A percentile compares a stretch with the other conserved stretches of the same genome.
phyloP scores from a whole-genome alignment of 192 early-diverging fungal genomes.

The Spizellomyces sp. region DNA sequence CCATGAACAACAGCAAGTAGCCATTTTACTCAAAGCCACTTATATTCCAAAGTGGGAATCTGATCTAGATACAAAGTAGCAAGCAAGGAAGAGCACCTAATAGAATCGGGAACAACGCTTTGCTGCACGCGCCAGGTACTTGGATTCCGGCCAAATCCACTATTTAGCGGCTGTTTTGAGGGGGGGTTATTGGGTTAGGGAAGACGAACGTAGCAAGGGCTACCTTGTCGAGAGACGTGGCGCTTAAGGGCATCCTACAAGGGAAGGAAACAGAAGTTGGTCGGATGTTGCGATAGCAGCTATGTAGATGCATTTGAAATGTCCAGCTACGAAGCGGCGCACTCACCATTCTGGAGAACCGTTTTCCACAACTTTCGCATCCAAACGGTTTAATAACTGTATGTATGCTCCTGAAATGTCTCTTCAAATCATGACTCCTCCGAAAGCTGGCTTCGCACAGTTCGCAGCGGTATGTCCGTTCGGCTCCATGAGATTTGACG shows the following conservation, averaged over 20 bases:
- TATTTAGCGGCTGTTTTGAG: too few species aligned
- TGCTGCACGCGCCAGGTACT: too few species aligned
- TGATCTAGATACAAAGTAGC: too few species aligned
- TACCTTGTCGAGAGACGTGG: conserved; percentile 37
- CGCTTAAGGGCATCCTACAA: conserved; percentile 46
- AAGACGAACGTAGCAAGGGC: conserved; percentile 34
- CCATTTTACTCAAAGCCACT: too few species aligned
- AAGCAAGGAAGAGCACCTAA: too few species aligned
- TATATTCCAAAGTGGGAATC: too few species aligned
- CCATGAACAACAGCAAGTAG: too few species aligned
- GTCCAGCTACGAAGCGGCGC: too few species aligned
- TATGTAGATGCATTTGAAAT: background rate
- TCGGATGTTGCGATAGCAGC: background rate
- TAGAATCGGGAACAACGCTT: too few species aligned
- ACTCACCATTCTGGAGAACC: conserved; percentile 50
- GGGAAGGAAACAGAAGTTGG: background rate
- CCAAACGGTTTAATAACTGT: conserved; percentile 51
- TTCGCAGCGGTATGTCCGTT: conserved; percentile 48
- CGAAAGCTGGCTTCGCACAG: conserved; percentile 50
- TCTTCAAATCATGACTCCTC: conserved; percentile 55
- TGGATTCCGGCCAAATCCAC: too few species aligned
- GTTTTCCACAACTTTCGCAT: conserved; percentile 52
- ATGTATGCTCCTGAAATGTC: conserved; percentile 52
- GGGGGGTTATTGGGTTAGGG: background rate
- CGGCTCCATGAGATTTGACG: conserved; percentile 45